Base-by-base conservation (phyloP, 768 basidiomycete genomes). In the Vararia minispora region DNA sequence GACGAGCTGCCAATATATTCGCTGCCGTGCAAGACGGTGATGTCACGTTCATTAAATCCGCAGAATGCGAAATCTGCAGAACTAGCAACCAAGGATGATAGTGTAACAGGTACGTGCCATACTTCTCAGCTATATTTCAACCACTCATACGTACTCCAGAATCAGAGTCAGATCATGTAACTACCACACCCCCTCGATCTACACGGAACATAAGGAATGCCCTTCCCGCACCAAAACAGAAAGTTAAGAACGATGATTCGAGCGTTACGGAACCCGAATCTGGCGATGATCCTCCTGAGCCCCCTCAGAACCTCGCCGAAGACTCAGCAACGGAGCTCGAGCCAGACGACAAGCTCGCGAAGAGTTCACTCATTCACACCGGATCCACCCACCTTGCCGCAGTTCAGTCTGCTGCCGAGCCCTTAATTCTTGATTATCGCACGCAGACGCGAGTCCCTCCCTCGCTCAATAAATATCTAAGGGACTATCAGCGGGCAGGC, bases 401-500 rank as follows among this genome's bases (percentile, higher is more conserved):
- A 6, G 29, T 18, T 6, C 42, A 46, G 31, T 49, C 45, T 21
- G 45, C 52, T 28, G 69, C 68, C 8, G 59, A 57, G 70, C 14
- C 83, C 83, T n/a, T n/a, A n/a, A n/a, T n/a, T n/a, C n/a, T n/a
- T n/a, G 73, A 77, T 40, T 51, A 52, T 25, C 58, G 58, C 20
- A 51, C 62, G 30, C 56, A 60, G 23, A 63, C 75, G 16, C 63
- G 63, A 44, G 70, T 86, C 16, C 81, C 84, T 3, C 69, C 64
- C 6, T 57, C 77, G 3, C 79, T 95, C 50, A 94, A 92, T 56
- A 76, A 78, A 0, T 87, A 79, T 55, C 64, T 97, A n/a, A 78
- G 92, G 38, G 75, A 78, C 24, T 98, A 98, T 51, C 94, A 98
- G 52, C 69, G 88, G 24, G 79, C 90, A 9, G 94, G 94, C 6